Evolutionary conservation across 2,329 filamentous ascomycete species (phyloP).

Genomic region (Aspergillus carbonarius): DNA sequence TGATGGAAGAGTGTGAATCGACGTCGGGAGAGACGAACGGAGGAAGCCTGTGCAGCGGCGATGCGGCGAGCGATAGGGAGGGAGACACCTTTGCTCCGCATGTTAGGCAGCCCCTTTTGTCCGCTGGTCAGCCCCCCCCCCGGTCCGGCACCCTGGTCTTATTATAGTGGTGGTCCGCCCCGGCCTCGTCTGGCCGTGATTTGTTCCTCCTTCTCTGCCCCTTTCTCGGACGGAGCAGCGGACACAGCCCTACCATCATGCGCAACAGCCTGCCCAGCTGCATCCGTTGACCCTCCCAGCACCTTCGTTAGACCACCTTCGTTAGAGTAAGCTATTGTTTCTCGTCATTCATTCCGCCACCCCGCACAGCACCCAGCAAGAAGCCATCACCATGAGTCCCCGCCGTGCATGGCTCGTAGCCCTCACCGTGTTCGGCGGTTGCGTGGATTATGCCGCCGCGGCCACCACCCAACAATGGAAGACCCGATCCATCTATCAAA

Average conservation of each 20-base stretch:
- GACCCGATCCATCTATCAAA: constrained; percentile 40
- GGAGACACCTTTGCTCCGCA: no score
- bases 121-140: neutral
- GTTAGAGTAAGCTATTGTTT: neutral
- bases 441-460: neutral
- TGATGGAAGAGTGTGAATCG: no score
- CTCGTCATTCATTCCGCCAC: neutral
- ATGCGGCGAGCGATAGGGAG: no score
- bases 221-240: neutral
- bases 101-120: no score
- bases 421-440: neutral
- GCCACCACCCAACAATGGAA: neutral
- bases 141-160: neutral
- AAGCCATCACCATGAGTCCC: no score
- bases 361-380: no score
- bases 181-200: neutral
- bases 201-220: neutral
- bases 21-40: no score
- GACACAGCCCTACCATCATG: neutral
- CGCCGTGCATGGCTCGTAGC: neutral
- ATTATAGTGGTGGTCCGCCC: neutral
- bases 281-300: neutral
- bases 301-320: neutral
- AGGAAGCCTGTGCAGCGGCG: no score
- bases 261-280: neutral